phyloP scores from a whole-genome alignment of 1,284 basidiomycete species.

The Puccinia triticina region DNA sequence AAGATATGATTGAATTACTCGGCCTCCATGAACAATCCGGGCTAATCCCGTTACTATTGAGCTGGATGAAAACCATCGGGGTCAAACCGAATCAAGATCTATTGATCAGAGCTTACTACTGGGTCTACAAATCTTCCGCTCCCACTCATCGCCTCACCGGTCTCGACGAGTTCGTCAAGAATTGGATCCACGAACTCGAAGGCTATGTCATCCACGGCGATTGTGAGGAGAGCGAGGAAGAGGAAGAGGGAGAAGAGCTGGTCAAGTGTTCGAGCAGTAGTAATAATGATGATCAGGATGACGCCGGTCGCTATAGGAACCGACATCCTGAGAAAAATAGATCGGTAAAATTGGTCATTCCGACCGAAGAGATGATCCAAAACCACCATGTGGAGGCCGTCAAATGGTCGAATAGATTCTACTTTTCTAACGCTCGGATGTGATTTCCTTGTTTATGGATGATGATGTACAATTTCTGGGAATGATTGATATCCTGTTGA shows the following conservation, averaged over 20 bases:
- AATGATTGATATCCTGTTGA: too few species aligned
- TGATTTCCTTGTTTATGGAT: background rate
- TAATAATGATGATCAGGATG: background rate
- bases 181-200: conserved; percentile 36
- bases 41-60: conserved; percentile 36
- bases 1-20: conserved; percentile 46
- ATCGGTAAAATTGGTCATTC: background rate
- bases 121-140: conserved; percentile 39
- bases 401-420: conserved; percentile 40
- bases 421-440: conserved; percentile 3
- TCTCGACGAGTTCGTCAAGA: conserved; percentile 31
- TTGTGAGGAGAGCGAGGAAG: conserved; percentile 12
- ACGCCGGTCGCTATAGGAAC: background rate
- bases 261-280: background rate
- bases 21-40: conserved; percentile 19
- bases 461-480: too few species aligned
- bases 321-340: conserved; percentile 3
- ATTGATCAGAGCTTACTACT: conserved; percentile 40
- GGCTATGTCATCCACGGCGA: background rate
- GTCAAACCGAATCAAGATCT: conserved; percentile 45
- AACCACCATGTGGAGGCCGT: conserved; percentile 25
- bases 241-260: background rate
- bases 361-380: conserved; percentile 41
- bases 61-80: conserved; percentile 42
- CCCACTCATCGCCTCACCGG: background rate